These are phyloP conservation scores for Emergomyces orientalis DNA, from an alignment of 2,329 filamentous ascomycete genomes.

Conservation along the genomic window DNA sequence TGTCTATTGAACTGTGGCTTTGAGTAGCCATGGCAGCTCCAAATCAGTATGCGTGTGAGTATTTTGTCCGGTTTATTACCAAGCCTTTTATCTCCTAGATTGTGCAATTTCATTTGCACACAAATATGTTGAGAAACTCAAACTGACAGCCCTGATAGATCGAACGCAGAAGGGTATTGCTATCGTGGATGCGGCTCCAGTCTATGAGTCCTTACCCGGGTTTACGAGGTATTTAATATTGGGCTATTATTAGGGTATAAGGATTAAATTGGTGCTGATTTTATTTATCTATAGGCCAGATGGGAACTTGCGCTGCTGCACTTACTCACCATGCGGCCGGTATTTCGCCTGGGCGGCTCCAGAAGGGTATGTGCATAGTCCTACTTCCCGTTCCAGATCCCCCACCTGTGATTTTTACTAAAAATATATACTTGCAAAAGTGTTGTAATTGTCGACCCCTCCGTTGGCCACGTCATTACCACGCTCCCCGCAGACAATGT, in stretches of 20 bases:
- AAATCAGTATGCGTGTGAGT: constrained; percentile 81
- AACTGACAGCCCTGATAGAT: constrained; percentile 40
- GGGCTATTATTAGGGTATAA: constrained; percentile 13
- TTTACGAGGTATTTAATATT: constrained; percentile 49
- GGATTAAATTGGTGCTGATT: constrained; percentile 8
- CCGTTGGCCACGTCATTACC: constrained; percentile 62
- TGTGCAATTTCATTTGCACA: neutral
- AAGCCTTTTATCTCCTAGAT: neutral
- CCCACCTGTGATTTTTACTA: neutral
- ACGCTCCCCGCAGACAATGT: constrained; percentile 72
- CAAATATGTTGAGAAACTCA: neutral
- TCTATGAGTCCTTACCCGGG: constrained; percentile 74
- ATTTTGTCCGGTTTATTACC: constrained; percentile 7
- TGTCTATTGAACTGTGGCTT: constrained; percentile 56
- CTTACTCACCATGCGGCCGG: constrained; percentile 89
- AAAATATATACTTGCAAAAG: constrained; percentile 31
- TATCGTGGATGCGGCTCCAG: constrained; percentile 80
- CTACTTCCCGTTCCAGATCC: neutral
- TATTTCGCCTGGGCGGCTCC: constrained; percentile 93
- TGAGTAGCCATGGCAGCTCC: constrained; percentile 87
- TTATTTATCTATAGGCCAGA: constrained; percentile 54
- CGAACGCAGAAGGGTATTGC: constrained; percentile 96
- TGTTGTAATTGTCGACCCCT: constrained; percentile 77
- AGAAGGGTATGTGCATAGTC: constrained; percentile 48
- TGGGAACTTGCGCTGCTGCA: constrained; percentile 88